phyloP scores from a whole-genome alignment of 345 rosid species.

The Carallia brachiata region DNA sequence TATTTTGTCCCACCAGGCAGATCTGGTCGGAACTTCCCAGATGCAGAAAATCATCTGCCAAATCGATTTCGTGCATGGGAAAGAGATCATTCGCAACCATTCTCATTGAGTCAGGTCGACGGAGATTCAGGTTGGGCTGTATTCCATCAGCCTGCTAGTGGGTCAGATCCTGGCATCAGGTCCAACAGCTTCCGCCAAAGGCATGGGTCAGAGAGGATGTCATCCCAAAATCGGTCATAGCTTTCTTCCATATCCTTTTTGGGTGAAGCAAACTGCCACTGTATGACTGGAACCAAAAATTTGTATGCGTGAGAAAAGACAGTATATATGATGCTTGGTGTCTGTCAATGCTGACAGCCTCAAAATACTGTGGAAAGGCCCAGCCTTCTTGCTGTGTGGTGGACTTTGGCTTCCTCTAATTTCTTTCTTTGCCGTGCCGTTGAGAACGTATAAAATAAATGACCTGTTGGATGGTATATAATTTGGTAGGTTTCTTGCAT shows the following conservation, averaged over 20 bases:
- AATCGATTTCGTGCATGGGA: constrained; percentile 21
- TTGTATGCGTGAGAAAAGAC: constrained; percentile 45
- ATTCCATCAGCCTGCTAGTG: constrained; percentile 53
- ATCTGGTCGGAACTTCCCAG: constrained; percentile 52
- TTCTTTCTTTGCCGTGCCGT: constrained; percentile 31
- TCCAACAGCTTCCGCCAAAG: constrained; percentile 61
- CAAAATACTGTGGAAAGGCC: constrained; percentile 42
- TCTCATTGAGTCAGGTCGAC: constrained; percentile 56
- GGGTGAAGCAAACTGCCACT: constrained; percentile 35
- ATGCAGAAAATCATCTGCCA: constrained; percentile 22
- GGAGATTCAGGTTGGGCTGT: constrained; percentile 61
- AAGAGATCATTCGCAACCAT: constrained; percentile 48
- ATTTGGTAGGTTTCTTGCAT: not conserved
- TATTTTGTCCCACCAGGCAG: constrained; percentile 59
- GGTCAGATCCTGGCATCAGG: constrained; percentile 43
- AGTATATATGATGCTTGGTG: constrained; percentile 47
- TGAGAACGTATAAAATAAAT: constrained; percentile 40
- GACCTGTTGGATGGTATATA: constrained; percentile 8
- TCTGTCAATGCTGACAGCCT: constrained; percentile 26
- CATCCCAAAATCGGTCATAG: constrained; percentile 55
- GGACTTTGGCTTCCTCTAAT: constrained; percentile 43
- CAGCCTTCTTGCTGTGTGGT: constrained; percentile 38
- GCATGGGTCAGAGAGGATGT: constrained; percentile 67
- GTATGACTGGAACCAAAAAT: constrained; percentile 39
- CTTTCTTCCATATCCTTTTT: constrained; percentile 17